Percentiles rank a stretch among this genome's conserved stretches.
These are phyloP conservation scores for Orobanche coerulescens DNA, from an alignment of 257 asterid genomes.

Conservation along the genomic window DNA sequence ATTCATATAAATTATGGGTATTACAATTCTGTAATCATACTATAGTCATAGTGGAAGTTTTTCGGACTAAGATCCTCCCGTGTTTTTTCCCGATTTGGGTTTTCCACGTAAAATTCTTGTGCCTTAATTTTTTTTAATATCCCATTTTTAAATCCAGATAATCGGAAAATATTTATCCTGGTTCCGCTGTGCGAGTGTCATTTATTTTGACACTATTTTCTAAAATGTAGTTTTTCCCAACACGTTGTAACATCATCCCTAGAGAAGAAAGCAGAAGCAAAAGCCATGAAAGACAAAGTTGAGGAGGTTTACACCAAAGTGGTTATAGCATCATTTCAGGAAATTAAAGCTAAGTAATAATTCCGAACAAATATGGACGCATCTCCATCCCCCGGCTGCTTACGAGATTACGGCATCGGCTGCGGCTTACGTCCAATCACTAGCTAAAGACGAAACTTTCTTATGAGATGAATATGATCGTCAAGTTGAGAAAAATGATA, in stretches of 20 bases:
- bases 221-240: too few relatives aligned
- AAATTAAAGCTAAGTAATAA: conserved; percentile 9
- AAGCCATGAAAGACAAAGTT: conserved; percentile 34
- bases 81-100: too few relatives aligned
- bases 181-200: too few relatives aligned
- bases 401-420: conserved; percentile 82
- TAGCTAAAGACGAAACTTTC: conserved; percentile 25
- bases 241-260: conserved; percentile 76
- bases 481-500: conserved; percentile 19
- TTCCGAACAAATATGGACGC: conserved; percentile 17
- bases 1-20: too few relatives aligned
- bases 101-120: too few relatives aligned
- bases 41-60: too few relatives aligned
- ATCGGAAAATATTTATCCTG: too few relatives aligned
- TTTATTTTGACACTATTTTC: too few relatives aligned
- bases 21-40: too few relatives aligned
- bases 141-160: too few relatives aligned
- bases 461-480: not conserved
- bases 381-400: conserved; percentile 40
- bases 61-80: too few relatives aligned
- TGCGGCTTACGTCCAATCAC: conserved; percentile 63
- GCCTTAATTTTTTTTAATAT: too few relatives aligned
- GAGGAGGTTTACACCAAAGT: conserved; percentile 25
- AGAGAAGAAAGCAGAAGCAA: conserved; percentile 59
- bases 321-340: not conserved